Percentiles rank a stretch among this genome's conserved stretches.
Evolutionary conservation across 192 early-diverging fungal species (phyloP).

Genomic region (Gaertneriomyces semiglobifer): DNA sequence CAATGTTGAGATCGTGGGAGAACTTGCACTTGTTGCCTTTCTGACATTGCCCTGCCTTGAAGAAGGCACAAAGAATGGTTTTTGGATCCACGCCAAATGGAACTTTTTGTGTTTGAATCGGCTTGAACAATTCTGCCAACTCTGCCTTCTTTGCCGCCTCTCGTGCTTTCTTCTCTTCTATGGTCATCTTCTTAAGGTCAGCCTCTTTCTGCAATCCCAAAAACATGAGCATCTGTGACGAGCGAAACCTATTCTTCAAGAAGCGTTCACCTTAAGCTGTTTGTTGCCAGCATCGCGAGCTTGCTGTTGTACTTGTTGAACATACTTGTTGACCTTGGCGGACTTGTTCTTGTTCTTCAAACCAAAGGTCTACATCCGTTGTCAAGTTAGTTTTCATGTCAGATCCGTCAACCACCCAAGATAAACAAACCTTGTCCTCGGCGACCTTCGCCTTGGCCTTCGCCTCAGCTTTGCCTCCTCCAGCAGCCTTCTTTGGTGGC

Average conservation of each 20-base stretch:
- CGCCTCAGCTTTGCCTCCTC: not conserved
- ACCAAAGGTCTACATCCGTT: slow-evolving; percentile 77
- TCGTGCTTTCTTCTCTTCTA: slow-evolving; percentile 64
- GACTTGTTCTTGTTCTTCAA: slow-evolving; percentile 99
- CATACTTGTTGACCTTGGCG: slow-evolving; percentile 82
- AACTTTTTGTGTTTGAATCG: slow-evolving; percentile 79
- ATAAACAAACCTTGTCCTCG: slow-evolving; percentile 15
- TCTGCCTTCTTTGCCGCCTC: slow-evolving; percentile 90
- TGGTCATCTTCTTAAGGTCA: slow-evolving; percentile 61
- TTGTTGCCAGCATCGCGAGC: slow-evolving; percentile 48
- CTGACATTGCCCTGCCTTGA: slow-evolving; percentile 87
- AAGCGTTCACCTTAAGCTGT: slow-evolving; percentile 35
- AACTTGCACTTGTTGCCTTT: slow-evolving; percentile 96
- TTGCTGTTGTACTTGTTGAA: slow-evolving; percentile 87
- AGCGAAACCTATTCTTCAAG: not conserved
- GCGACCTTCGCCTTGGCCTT: slow-evolving; percentile 22
- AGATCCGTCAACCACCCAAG: not conserved
- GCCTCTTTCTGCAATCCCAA: slow-evolving; percentile 53
- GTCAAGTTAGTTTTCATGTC: not conserved
- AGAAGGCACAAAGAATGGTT: slow-evolving; percentile 86
- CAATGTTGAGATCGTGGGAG: slow-evolving; percentile 89
- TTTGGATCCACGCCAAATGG: slow-evolving; percentile 97
- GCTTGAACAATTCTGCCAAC: slow-evolving; percentile 85
- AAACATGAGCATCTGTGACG: not conserved
- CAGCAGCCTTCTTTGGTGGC: slow-evolving; percentile 19